phyloP scores from a whole-genome alignment of 805 yeast species.

The Candida peoriensis region DNA sequence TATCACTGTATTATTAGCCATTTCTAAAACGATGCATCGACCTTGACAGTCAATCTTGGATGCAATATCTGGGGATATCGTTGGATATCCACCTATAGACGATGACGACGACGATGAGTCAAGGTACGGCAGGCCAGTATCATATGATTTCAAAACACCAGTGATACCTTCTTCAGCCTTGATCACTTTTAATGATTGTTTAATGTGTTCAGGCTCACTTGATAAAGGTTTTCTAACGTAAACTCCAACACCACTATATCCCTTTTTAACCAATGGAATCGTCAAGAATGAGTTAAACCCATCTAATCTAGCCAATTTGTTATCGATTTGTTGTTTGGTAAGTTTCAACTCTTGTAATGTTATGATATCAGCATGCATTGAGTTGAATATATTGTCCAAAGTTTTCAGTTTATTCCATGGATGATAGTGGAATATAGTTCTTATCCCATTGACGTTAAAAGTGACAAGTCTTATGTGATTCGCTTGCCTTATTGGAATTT shows the following conservation, averaged over 20 bases:
- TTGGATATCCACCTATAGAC: conserved; percentile 72
- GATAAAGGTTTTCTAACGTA: conserved; percentile 53
- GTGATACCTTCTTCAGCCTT: conserved; percentile 92
- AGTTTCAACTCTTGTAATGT: conserved; percentile 84
- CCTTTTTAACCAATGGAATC: conserved; percentile 63
- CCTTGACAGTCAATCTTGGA: conserved; percentile 75
- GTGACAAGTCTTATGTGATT: conserved; percentile 32
- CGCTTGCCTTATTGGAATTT: background rate
- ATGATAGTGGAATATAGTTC: conserved; percentile 73
- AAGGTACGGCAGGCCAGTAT: conserved; percentile 15
- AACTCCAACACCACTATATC: conserved; percentile 90
- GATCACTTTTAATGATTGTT: conserved; percentile 43
- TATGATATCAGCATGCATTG: conserved; percentile 67
- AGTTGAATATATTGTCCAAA: conserved; percentile 38
- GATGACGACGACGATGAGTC: no score
- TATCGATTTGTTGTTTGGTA: conserved; percentile 42
- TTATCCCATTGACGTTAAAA: conserved; percentile 81
- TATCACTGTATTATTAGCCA: conserved; percentile 55
- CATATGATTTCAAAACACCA: conserved; percentile 41
- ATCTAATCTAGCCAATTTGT: conserved; percentile 44
- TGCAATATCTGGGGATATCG: conserved; percentile 32
- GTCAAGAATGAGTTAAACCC: conserved; percentile 64
- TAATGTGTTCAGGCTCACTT: conserved; percentile 34
- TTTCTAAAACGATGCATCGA: conserved; percentile 69
- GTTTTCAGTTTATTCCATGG: conserved; percentile 66